Base-by-base conservation (phyloP, 164 flowering plant genomes). In the Buxus sempervirens region DNA sequence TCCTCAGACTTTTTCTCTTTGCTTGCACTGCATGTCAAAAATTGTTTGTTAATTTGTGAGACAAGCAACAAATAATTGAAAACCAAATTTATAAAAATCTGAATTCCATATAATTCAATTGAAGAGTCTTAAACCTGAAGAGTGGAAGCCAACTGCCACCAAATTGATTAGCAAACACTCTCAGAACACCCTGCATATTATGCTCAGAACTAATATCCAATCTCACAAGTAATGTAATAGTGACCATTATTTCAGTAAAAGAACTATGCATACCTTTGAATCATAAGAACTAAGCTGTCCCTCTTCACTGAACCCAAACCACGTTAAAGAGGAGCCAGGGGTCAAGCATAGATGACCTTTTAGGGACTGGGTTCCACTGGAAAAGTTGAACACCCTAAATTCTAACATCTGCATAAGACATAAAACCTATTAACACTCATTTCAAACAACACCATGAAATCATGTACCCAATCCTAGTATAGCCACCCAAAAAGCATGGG, bases 261-360 rank as follows among this genome's bases (percentile, higher is more conserved):
- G 51, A 53, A 2, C 20, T 56, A 0, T 42, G 22, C 66, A 68
- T 61, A 96, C 99, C 99, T 91, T 90, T 25, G 99, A 93, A 82
- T 96, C 99, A 81, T 82, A 96, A 38, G 88, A 87, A 76, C 96
- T 80, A 66, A 96, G 78, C 68, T 79, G 85, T 38, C 99, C 99
- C 78, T 90, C 98, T 77, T 91, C 98, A 76, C 92, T 90, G 79
- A 88, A 96, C 54, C 98, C 99, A 73, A 96, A 82, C 99, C 99
- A 96, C 55, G 82, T 67, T 59, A 96, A 76, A 68, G 51, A 61
- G 65, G 99, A 91, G 74, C 96, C 96, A 64, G 98, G 96, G 71
- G 88, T 84, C 70, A 93, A 60, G 23, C 98, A 91, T 48, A 96
- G 87, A 36, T 77, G 81, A 53, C 96, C 96, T 83, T 69, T 79